Evolutionary conservation across 2,329 filamentous ascomycete genomes (phyloP).

Genomic region (Trichoderma citrinoviride): DNA sequence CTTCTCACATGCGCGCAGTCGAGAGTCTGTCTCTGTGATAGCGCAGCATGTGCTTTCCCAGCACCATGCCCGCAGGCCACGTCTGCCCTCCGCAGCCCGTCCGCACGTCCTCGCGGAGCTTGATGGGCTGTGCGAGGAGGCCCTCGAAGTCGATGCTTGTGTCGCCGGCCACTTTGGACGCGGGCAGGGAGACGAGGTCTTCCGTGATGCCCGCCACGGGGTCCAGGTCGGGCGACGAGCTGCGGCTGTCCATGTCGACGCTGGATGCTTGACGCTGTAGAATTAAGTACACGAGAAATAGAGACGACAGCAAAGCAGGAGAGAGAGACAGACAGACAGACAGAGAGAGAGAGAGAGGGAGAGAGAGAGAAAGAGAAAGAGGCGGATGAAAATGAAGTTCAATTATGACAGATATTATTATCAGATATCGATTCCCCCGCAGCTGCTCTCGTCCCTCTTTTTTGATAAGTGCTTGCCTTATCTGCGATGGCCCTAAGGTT

Average conservation of each 20-base stretch:
- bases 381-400: background rate
- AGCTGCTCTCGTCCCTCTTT: constrained; percentile 16
- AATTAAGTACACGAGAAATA: background rate
- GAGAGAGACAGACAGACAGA: too few relatives aligned
- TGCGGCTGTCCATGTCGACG: constrained; percentile 26
- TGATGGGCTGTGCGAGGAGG: constrained; percentile 65
- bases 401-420: background rate
- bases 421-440: constrained; percentile 8
- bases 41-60: constrained; percentile 81
- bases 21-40: constrained; percentile 63
- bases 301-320: too few relatives aligned
- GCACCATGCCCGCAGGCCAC: constrained; percentile 90
- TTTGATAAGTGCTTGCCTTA: constrained; percentile 10
- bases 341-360: background rate
- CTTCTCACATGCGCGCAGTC: constrained; percentile 69
- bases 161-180: constrained; percentile 54
- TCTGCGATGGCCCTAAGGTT: constrained; percentile 12
- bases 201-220: constrained; percentile 49
- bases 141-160: constrained; percentile 66
- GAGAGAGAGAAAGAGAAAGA: background rate
- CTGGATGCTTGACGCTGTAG: background rate
- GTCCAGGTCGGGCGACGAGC: constrained; percentile 50
- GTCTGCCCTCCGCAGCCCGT: constrained; percentile 90
- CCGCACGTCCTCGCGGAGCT: constrained; percentile 79
- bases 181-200: constrained; percentile 58